Evolutionary conservation across 2,329 filamentous ascomycete species (phyloP), one percentile per base, ranked within the genome.

Genomic region (Colletotrichum theobromicola): DNA sequence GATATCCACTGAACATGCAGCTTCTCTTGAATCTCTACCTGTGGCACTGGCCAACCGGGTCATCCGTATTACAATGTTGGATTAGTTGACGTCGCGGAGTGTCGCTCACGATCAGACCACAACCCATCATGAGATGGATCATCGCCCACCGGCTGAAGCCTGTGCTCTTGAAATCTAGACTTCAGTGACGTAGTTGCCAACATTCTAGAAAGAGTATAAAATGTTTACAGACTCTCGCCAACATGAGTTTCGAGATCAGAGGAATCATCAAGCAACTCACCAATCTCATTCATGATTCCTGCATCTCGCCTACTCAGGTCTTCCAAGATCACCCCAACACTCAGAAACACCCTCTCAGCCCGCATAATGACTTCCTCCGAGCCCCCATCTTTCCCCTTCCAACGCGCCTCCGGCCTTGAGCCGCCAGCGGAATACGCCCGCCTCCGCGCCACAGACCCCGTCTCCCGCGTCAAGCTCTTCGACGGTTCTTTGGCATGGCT

Each of bases 401-500:
- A 80, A 9, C 82, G 85, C 9, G 82, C 83, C 8, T 80, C 81
- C 4, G 84, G 80, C 24, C 76, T 85, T 57, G 83, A 86, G 24
- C 86, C 86, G 2, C 85, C 87, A 0, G 81, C 82, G 6, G 86
- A 88, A 76, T 88, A 85, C 68, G 85, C 85, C 4, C 79, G 79
- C 5, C 82, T 89, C 26, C 83, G 87, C 9, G 82, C 81, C n/a
- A 84, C 79, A 2, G 80, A 85, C 5, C 86, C 87, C 1, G 81
- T 89, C 7, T 87, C 87, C 0, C 78, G 80, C 69, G 85, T 89
- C 16, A 83, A 84, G 76, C 83, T 89, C 12, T 89, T 83, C 72
- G 87, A 89, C 76, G 85, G 84, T n/a, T 85, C 82, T 63, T 76
- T 83, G 16, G 84, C 86, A 7, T 89, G 87, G 87, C 80, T 89